phyloP scores from a whole-genome alignment of 805 yeast genomes.

The Alloascoidea africana region DNA sequence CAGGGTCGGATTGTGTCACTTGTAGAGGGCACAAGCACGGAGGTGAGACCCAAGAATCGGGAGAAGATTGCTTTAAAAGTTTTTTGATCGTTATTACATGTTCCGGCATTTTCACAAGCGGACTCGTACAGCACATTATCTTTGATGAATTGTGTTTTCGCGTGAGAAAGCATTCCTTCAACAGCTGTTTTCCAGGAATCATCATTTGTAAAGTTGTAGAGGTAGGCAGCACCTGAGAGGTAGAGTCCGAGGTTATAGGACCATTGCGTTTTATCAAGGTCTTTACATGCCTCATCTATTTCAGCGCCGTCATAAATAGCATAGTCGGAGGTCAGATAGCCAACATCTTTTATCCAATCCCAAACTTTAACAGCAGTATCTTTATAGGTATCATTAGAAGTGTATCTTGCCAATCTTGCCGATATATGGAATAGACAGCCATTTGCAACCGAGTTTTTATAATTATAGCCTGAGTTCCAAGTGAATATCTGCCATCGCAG shows the following conservation, averaged over 20 bases:
- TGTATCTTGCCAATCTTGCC: constrained; percentile 72
- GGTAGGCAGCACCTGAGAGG: constrained; percentile 53
- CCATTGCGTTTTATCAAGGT: constrained; percentile 44
- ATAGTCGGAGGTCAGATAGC: constrained; percentile 21
- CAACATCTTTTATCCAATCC: constrained; percentile 47
- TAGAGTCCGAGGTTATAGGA: constrained; percentile 60
- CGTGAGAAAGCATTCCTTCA: constrained; percentile 26
- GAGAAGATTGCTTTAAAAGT: constrained; percentile 59
- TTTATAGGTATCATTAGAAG: constrained; percentile 54
- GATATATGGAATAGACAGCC: constrained; percentile 71
- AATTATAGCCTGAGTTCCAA: constrained; percentile 80
- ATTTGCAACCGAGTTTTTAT: constrained; percentile 79
- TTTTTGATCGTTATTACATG: constrained; percentile 62
- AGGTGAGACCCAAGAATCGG: constrained; percentile 48
- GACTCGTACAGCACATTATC: constrained; percentile 47
- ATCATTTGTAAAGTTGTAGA: constrained; percentile 48
- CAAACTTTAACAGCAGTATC: constrained; percentile 61
- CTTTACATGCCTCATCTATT: constrained; percentile 30
- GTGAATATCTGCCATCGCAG: constrained; percentile 85
- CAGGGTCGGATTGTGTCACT: constrained; percentile 27
- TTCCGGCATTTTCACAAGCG: constrained; percentile 43
- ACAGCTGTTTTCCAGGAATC: constrained; percentile 43
- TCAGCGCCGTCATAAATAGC: constrained; percentile 63
- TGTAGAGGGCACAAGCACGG: constrained; percentile 42
- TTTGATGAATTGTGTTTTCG: constrained; percentile 27